phyloP scores from a whole-genome alignment of 1,284 basidiomycete genomes.

The Cutaneotrichosporon arboriforme region DNA sequence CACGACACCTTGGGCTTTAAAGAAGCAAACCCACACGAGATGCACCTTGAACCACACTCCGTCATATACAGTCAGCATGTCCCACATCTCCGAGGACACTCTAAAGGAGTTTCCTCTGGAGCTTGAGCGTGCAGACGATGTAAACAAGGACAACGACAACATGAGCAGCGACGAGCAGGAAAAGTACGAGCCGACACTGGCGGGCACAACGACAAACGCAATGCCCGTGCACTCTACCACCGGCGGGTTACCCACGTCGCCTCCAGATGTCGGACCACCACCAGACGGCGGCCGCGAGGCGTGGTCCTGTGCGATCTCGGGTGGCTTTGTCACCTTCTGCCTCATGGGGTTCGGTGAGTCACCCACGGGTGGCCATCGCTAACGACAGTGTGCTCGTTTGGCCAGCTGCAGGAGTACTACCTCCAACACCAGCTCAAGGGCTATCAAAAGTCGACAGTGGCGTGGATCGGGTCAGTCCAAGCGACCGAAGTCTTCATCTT shows the following conservation, averaged over 20 bases:
- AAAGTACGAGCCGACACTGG: no score
- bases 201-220: no score
- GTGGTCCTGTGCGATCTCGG: conserved; percentile 36
- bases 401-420: conserved; percentile 40
- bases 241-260: not conserved
- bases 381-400: conserved; percentile 38
- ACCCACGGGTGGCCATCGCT: conserved; percentile 6
- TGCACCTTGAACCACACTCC: no score
- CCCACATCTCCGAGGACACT: no score
- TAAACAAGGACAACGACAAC: no score
- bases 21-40: no score
- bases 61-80: no score
- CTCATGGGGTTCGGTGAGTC: conserved; percentile 43
- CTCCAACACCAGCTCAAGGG: conserved; percentile 30
- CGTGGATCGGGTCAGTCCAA: conserved; percentile 41
- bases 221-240: no score
- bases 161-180: no score
- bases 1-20: no score
- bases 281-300: conserved; percentile 44
- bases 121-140: no score
- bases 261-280: conserved; percentile 29
- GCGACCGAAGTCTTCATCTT: conserved; percentile 32
- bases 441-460: conserved; percentile 34
- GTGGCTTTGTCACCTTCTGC: conserved; percentile 40
- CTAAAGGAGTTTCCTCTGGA: no score